These are phyloP conservation scores for Oryza glaberrima DNA, from an alignment of 176 grass and related monocot species.

Conservation along the genomic window DNA sequence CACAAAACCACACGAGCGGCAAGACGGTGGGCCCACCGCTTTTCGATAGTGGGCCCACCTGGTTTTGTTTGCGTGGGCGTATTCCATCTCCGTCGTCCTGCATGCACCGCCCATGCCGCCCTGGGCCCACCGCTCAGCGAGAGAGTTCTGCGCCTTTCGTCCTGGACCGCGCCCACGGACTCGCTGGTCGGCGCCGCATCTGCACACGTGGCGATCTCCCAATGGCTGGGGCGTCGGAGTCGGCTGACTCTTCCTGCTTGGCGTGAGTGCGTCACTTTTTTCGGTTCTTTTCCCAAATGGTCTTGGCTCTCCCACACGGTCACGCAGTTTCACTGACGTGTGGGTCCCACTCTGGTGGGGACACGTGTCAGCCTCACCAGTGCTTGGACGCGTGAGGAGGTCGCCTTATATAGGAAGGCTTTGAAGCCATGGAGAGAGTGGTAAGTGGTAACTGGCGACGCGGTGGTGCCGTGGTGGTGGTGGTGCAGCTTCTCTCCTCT, in stretches of 20 bases:
- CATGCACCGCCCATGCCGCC: neutral
- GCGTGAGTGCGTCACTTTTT: neutral
- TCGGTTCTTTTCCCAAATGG: neutral
- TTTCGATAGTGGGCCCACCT: neutral
- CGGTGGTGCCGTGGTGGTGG: neutral
- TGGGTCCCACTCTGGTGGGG: neutral
- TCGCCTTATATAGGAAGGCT: neutral
- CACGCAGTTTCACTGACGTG: slow-evolving; percentile 5
- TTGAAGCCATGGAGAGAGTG: neutral
- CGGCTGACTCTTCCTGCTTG: slow-evolving; percentile 25
- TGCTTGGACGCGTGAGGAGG: neutral
- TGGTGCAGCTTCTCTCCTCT: slow-evolving; percentile 9
- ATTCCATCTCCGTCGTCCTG: no score
- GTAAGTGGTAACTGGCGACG: neutral
- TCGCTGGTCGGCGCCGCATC: slow-evolving; percentile 6
- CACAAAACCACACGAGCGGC: neutral
- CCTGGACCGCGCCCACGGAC: neutral
- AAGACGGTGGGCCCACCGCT: neutral
- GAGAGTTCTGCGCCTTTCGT: neutral
- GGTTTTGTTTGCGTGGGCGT: neutral
- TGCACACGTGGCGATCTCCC: slow-evolving; percentile 9
- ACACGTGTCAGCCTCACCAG: neutral
- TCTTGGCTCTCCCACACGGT: neutral
- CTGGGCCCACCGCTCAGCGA: neutral
- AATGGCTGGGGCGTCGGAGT: neutral